Percentiles rank a stretch among this genome's conserved stretches.
Conservation (phyloP, 2,329 filamentous ascomycete species). For the Sclerotinia nivalis region DNA sequence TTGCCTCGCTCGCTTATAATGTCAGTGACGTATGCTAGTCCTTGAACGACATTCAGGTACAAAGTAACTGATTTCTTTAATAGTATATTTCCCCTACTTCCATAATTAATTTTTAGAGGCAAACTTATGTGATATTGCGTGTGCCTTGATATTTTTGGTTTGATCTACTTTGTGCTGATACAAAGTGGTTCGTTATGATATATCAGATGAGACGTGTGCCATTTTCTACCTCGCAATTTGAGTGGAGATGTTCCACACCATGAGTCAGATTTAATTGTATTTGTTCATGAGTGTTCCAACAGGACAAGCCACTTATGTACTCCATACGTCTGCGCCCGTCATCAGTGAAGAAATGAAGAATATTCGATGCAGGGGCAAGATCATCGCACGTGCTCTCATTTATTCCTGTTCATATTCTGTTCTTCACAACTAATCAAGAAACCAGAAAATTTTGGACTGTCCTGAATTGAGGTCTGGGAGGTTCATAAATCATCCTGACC, state of each 20-base stretch:
- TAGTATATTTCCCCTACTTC: neutral
- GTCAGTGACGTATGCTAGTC: conserved; percentile 11
- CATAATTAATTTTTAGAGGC: neutral
- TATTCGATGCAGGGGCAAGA: neutral
- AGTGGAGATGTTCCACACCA: neutral
- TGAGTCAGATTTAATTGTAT: conserved; percentile 1
- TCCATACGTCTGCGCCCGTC: conserved; percentile 4
- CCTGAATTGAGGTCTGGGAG: neutral
- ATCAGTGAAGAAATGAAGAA: conserved; percentile 17
- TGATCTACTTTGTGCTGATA: neutral
- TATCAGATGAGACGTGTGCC: neutral
- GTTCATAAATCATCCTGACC: neutral
- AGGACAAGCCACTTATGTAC: conserved; percentile 1
- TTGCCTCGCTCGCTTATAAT: conserved; percentile 9
- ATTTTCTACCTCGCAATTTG: neutral
- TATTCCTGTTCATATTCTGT: neutral
- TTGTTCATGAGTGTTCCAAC: neutral
- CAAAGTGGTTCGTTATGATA: neutral
- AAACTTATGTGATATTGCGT: no score
- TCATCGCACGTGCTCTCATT: neutral
- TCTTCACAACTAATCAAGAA: neutral
- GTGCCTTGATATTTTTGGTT: neutral
- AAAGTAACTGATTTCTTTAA: neutral
- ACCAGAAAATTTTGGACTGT: neutral
- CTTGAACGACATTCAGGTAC: conserved; percentile 8